Base-by-base conservation (phyloP, 2,329 filamentous ascomycete species). In the Cladosporium sp. region DNA sequence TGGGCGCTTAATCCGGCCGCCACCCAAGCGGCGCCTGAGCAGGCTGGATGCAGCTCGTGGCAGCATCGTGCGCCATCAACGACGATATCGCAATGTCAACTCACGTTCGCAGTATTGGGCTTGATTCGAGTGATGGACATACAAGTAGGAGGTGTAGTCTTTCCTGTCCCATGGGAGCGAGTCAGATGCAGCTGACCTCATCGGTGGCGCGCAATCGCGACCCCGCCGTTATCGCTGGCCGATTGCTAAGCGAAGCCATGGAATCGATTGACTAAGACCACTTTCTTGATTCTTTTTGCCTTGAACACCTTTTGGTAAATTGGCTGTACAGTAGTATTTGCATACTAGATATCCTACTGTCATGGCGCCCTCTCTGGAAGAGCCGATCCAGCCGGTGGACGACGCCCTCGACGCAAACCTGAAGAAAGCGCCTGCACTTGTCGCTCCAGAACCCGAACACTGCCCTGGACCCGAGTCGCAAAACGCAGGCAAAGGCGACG, bases 391-490 rank as follows among this genome's bases (percentile, higher is more conserved):
- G 83, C 56, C 67, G 5, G 66, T 71, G 56, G 73, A 82, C 39
- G 80, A 87, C 54, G 80, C 87, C 62, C 87, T 90, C 60, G 88
- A 92, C 63, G 79, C 96, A 65, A 79, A 85, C 65, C 80, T 92
- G 59, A 92, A 92, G 74, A 80, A 84, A 58, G 87, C 89, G 54
- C 92, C 93, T 1, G 83, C 90, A 63, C 88, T 99, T 56, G 89
- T 97, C 63, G 94, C 94, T 19, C 93, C 94, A 40, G 92, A 97
- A 72, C 93, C 93, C 70, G 84, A 97, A 75, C 92, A 97, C 79
- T 99, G 94, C 70, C 93, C 93, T 3, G 94, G 94, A 0, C 94
- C 90, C 3, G 89, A 93, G 70, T 91, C 88, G 14, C 81, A 90
- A 64, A 77, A 84, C 65, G 84, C 84, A 49, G 84, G 83, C 52